Percentiles rank a stretch among this genome's conserved stretches.
These are phyloP conservation scores for Xylogone sp. DNA, from an alignment of 2,329 filamentous ascomycete genomes.

Conservation along the genomic window DNA sequence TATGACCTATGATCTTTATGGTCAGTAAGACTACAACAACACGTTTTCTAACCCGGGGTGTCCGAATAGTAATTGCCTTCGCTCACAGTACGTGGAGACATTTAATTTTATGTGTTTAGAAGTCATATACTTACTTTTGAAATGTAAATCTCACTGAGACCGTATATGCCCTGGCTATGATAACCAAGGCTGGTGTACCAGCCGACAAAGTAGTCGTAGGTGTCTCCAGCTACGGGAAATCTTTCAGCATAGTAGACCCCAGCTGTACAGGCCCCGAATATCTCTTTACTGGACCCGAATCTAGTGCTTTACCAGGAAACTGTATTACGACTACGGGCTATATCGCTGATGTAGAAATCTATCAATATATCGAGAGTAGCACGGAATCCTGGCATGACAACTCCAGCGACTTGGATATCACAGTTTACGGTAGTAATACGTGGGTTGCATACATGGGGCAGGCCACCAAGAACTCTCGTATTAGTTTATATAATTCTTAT, in stretches of 20 bases:
- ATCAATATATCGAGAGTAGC: conserved; percentile 22
- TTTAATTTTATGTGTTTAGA: no score
- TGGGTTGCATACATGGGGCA: conserved; percentile 23
- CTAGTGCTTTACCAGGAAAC: conserved; percentile 19
- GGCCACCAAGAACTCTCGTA: conserved; percentile 19
- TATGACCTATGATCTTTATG: conserved; percentile 16
- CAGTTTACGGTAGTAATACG: conserved; percentile 21
- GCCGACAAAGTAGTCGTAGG: conserved; percentile 29
- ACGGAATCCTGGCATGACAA: conserved; percentile 14
- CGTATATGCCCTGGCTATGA: background rate
- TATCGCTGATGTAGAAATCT: conserved; percentile 30
- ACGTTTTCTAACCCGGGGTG: conserved; percentile 4
- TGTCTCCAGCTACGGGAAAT: conserved; percentile 28
- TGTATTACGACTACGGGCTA: conserved; percentile 30
- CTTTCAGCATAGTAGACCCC: conserved; percentile 28
- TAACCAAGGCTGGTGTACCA: no score
- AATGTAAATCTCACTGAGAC: conserved; percentile 9
- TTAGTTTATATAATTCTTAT: conserved; percentile 12
- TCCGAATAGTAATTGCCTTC: conserved; percentile 3
- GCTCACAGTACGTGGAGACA: no score
- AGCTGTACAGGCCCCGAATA: conserved; percentile 21
- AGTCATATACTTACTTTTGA: no score
- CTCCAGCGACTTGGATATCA: conserved; percentile 13
- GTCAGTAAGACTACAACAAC: conserved; percentile 10
- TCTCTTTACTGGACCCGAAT: conserved; percentile 21